A percentile compares a stretch with the other conserved stretches of the same genome.
These are phyloP conservation scores for Ramaria rubella DNA, from an alignment of 768 basidiomycete species.

Conservation along the genomic window DNA sequence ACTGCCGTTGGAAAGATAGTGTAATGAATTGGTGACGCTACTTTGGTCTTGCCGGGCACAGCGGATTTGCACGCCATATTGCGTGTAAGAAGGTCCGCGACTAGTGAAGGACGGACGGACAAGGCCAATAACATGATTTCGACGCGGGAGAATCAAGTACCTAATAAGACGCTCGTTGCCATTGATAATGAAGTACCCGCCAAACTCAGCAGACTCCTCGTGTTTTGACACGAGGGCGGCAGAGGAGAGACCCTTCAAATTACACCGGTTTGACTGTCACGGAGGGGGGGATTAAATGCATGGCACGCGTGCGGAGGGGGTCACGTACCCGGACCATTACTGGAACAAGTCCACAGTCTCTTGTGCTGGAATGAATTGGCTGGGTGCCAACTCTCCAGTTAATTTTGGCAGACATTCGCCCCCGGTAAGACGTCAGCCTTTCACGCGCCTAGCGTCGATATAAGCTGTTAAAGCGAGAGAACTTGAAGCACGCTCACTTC, in stretches of 20 bases:
- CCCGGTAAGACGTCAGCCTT: slow-evolving; percentile 85
- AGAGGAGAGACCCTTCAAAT: slow-evolving; percentile 79
- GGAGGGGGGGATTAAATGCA: not conserved
- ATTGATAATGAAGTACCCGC: slow-evolving; percentile 97
- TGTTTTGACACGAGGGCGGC: slow-evolving; percentile 81
- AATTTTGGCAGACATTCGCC: slow-evolving; percentile 79
- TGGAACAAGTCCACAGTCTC: slow-evolving; percentile 89
- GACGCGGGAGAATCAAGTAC: slow-evolving; percentile 91
- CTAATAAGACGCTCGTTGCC: slow-evolving; percentile 98
- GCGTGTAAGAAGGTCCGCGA: slow-evolving; percentile 92
- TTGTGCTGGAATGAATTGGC: slow-evolving; percentile 54
- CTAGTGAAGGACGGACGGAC: slow-evolving; percentile 86
- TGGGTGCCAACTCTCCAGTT: slow-evolving; percentile 79
- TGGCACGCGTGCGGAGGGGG: not conserved
- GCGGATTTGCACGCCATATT: slow-evolving; percentile 91
- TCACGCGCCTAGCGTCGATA: slow-evolving; percentile 68
- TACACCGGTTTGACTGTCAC: slow-evolving; percentile 83
- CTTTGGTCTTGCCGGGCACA: slow-evolving; percentile 93
- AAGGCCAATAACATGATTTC: slow-evolving; percentile 92
- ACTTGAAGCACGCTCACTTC: slow-evolving; percentile 48
- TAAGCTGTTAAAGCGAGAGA: not conserved
- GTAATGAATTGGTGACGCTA: slow-evolving; percentile 90
- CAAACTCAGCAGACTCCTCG: slow-evolving; percentile 98
- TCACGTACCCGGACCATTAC: slow-evolving; percentile 91
- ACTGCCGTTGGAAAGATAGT: slow-evolving; percentile 93